These are phyloP conservation scores for Tetrahymena borealis DNA, from an alignment of 73 alveolate genomes.

Conservation along the genomic window DNA sequence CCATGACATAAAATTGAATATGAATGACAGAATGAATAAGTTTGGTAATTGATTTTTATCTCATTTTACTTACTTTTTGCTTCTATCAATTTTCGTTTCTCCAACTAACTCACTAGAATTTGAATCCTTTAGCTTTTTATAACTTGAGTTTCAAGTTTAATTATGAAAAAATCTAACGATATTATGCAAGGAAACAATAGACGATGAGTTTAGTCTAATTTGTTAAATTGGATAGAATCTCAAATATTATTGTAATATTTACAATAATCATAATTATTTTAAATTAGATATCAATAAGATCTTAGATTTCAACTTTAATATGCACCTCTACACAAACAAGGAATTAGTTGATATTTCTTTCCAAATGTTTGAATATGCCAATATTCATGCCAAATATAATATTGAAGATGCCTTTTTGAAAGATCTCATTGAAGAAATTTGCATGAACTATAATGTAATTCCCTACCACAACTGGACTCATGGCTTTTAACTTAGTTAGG, in stretches of 20 bases:
- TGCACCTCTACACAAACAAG: background rate
- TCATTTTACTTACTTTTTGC: background rate
- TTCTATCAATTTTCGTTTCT: background rate
- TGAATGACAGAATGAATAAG: background rate
- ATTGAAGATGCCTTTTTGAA: background rate
- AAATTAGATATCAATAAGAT: background rate
- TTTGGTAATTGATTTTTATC: background rate
- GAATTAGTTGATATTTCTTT: background rate
- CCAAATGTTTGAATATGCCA: background rate
- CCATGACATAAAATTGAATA: background rate
- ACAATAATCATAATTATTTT: background rate
- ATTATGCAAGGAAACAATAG: too few species aligned
- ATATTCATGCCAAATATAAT: background rate
- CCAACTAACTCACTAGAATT: too few species aligned
- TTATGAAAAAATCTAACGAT: too few species aligned
- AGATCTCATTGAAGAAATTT: constrained; percentile 19
- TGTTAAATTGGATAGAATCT: too few species aligned
- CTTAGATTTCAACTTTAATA: background rate
- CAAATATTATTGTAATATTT: too few species aligned
- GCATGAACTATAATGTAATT: constrained; percentile 32
- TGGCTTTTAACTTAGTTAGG: constrained; percentile 24
- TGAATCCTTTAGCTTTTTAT: too few species aligned
- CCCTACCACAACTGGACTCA: constrained; percentile 43
- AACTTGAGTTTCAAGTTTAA: too few species aligned
- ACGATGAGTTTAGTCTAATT: too few species aligned